Percentiles rank a stretch among this genome's conserved stretches.
phyloP scores from a whole-genome alignment of 2,329 filamentous ascomycete genomes.

The Penicillium sp. region DNA sequence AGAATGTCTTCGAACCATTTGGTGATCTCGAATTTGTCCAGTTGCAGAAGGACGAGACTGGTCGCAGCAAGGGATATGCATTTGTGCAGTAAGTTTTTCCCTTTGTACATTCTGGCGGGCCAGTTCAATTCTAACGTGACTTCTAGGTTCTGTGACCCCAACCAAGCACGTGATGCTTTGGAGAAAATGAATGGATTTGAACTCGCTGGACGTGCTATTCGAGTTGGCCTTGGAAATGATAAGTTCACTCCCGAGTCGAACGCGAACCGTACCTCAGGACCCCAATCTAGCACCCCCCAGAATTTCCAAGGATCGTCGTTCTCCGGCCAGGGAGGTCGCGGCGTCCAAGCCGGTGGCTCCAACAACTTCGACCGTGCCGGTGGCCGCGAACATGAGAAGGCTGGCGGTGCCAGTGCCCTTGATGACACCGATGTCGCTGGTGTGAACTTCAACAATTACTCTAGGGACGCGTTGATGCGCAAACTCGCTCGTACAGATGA shows the following conservation, averaged over 20 bases:
- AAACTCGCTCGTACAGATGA: conserved; percentile 97
- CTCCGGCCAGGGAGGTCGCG: conserved; percentile 84
- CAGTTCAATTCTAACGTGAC: conserved; percentile 36
- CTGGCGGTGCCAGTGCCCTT: conserved; percentile 84
- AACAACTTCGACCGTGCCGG: conserved; percentile 86
- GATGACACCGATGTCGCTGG: conserved; percentile 97
- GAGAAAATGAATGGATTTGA: conserved; percentile 99
- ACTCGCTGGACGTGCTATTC: conserved; percentile 93
- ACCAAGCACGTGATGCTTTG: conserved; percentile 87
- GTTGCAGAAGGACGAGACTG: conserved; percentile 91
- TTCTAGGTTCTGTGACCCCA: conserved; percentile 79
- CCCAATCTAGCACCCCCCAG: conserved; percentile 60
- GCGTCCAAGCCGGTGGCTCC: conserved; percentile 72
- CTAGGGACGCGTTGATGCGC: conserved; percentile 96
- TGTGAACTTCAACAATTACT: conserved; percentile 99
- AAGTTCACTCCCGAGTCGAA: conserved; percentile 99
- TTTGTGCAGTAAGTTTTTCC: conserved; percentile 85
- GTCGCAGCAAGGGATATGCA: conserved; percentile 90
- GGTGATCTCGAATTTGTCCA: conserved; percentile 97
- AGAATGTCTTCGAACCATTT: conserved; percentile 96
- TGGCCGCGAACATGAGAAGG: conserved; percentile 85
- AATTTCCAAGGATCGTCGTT: conserved; percentile 88
- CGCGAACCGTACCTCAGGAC: conserved; percentile 86
- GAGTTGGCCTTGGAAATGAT: conserved; percentile 99
- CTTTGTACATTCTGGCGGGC: not conserved